These are phyloP conservation scores for Exophiala sp. DNA, from an alignment of 2,329 filamentous ascomycete species.

Conservation along the genomic window DNA sequence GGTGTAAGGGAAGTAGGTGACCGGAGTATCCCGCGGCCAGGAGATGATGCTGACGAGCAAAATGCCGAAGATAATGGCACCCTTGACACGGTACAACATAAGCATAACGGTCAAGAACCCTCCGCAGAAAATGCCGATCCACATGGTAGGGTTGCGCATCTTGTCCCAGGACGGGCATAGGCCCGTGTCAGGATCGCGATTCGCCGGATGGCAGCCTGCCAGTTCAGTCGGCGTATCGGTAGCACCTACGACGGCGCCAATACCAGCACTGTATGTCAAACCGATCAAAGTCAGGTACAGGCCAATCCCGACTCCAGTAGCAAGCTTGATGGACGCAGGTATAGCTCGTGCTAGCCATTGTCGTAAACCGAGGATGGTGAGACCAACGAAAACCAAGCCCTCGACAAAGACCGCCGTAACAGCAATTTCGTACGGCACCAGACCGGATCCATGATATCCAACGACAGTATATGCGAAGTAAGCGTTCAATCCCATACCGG, in stretches of 20 bases:
- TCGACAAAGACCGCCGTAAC: conserved; percentile 85
- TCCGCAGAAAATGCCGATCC: conserved; percentile 83
- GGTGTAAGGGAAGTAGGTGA: conserved; percentile 77
- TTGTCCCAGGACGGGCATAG: conserved; percentile 60
- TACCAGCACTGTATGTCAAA: conserved; percentile 71
- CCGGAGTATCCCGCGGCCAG: conserved; percentile 69
- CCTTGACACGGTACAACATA: conserved; percentile 81
- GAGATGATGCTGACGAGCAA: conserved; percentile 80
- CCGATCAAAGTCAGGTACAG: conserved; percentile 65
- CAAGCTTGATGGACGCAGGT: conserved; percentile 77
- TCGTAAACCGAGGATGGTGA: conserved; percentile 73
- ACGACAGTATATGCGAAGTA: conserved; percentile 81
- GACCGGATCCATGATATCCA: conserved; percentile 66
- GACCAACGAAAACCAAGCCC: conserved; percentile 74
- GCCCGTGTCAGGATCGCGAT: conserved; percentile 38
- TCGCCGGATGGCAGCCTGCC: conserved; percentile 62
- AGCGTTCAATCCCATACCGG: conserved; percentile 77
- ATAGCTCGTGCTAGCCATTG: conserved; percentile 84
- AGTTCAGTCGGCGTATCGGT: conserved; percentile 63
- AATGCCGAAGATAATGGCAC: conserved; percentile 78
- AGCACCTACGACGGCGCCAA: conserved; percentile 70
- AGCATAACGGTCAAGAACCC: conserved; percentile 72
- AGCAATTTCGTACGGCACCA: conserved; percentile 67
- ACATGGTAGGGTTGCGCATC: conserved; percentile 79
- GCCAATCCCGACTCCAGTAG: conserved; percentile 78